These are phyloP conservation scores for Erodium trifolium DNA, from an alignment of 441 rosid genomes.

Conservation along the genomic window DNA sequence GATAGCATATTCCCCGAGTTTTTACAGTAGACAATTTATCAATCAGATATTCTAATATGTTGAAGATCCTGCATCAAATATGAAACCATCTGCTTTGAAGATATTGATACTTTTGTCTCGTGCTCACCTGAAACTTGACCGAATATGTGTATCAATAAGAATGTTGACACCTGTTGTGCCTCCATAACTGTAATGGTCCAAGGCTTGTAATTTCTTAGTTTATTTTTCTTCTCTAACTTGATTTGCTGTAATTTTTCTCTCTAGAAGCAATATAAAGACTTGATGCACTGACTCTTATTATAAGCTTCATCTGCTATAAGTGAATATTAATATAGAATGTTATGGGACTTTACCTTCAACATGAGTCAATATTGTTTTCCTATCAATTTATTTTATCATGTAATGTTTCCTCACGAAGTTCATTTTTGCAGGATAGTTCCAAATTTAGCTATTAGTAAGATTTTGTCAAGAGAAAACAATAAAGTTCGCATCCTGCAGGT, in stretches of 20 bases:
- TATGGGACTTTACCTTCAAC: not conserved
- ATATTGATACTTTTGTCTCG: not conserved
- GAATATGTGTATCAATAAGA: not conserved
- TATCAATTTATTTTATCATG: not conserved
- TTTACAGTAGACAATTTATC: too few species aligned
- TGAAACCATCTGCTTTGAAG: too few species aligned
- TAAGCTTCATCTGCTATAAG: not conserved
- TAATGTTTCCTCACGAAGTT: slow-evolving; percentile 9
- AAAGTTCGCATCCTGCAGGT: slow-evolving; percentile 93
- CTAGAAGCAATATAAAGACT: not conserved
- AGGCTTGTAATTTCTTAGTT: not conserved
- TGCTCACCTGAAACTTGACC: not conserved
- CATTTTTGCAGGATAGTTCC: slow-evolving; percentile 73
- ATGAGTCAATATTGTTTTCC: not conserved
- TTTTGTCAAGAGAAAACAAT: slow-evolving; percentile 82
- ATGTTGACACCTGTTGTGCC: not conserved
- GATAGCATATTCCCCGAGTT: too few species aligned
- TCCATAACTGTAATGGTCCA: not conserved
- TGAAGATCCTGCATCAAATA: too few species aligned
- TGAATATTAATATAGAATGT: not conserved
- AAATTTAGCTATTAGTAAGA: slow-evolving; percentile 86
- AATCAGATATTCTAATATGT: too few species aligned
- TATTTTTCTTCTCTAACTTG: not conserved
- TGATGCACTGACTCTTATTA: not conserved
- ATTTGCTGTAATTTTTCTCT: not conserved